phyloP scores from a whole-genome alignment of 495 filamentous ascomycete genomes.

The Entonaema liquescens region DNA sequence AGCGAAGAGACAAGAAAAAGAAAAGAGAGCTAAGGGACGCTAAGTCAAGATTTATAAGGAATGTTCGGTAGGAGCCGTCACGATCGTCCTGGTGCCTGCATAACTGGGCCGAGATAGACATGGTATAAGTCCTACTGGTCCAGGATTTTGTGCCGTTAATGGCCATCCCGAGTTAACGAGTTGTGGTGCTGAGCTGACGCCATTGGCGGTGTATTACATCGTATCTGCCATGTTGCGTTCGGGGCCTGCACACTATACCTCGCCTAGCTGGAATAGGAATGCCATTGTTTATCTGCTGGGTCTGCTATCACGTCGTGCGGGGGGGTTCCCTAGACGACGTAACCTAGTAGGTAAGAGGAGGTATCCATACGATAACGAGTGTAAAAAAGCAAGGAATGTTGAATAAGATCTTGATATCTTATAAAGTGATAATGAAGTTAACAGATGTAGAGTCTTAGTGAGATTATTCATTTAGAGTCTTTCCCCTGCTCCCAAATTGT shows the following conservation, averaged over 20 bases:
- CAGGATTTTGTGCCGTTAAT: slow-evolving; percentile 14
- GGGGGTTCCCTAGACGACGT: slow-evolving; percentile 16
- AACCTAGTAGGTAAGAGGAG: no score
- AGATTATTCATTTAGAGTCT: not conserved
- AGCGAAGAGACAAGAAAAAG: not conserved
- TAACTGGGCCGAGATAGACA: not conserved
- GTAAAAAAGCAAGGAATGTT: not conserved
- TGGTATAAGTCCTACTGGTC: slow-evolving; percentile 29
- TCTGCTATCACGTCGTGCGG: slow-evolving; percentile 21
- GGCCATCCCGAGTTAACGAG: slow-evolving; percentile 24
- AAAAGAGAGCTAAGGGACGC: not conserved
- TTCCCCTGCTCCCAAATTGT: not conserved
- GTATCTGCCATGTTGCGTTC: slow-evolving; percentile 26
- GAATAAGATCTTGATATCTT: no score
- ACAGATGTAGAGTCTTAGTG: not conserved
- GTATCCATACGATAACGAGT: not conserved
- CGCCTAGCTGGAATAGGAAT: slow-evolving; percentile 38
- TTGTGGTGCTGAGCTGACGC: slow-evolving; percentile 31
- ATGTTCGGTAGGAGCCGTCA: slow-evolving; percentile 1
- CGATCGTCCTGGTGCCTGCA: slow-evolving; percentile 12
- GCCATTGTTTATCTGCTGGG: slow-evolving; percentile 29
- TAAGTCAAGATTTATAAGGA: slow-evolving; percentile 28
- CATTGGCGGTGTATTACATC: slow-evolving; percentile 29
- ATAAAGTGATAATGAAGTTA: not conserved
- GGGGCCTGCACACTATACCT: slow-evolving; percentile 1